phyloP scores from a whole-genome alignment of 1,284 basidiomycete genomes.

The Volvariella surrecta region DNA sequence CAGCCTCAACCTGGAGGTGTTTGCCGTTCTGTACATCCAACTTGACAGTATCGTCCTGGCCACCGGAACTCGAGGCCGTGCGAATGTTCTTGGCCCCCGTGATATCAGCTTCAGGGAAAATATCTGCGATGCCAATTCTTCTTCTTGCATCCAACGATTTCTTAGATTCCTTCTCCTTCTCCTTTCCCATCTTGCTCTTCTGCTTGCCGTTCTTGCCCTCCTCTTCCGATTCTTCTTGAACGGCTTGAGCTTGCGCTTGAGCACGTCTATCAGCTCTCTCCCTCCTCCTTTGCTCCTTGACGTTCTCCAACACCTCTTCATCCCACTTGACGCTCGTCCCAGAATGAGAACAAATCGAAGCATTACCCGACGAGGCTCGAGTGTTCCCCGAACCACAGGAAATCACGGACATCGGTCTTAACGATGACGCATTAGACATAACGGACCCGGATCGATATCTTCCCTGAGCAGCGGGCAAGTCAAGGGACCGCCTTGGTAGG shows the following conservation, averaged over 20 bases:
- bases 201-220: constrained; percentile 18
- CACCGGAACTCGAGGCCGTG: constrained; percentile 8
- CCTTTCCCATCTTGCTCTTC: constrained; percentile 13
- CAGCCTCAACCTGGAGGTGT: constrained; percentile 33
- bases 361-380: constrained; percentile 33
- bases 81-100: constrained; percentile 8
- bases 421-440: constrained; percentile 42
- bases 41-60: constrained; percentile 1
- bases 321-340: constrained; percentile 52
- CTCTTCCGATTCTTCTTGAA: constrained; percentile 19
- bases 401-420: constrained; percentile 47
- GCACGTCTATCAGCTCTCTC: constrained; percentile 23
- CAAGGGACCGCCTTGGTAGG: constrained; percentile 34
- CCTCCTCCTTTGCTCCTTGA: constrained; percentile 39
- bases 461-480: constrained; percentile 30
- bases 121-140: constrained; percentile 35
- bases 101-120: constrained; percentile 34
- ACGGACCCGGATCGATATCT: constrained; percentile 26
- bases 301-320: constrained; percentile 48
- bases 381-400: constrained; percentile 40
- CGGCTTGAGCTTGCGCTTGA: constrained; percentile 20
- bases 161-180: constrained; percentile 21
- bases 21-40: too few relatives aligned
- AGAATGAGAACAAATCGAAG: constrained; percentile 33
- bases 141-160: constrained; percentile 32